phyloP scores from a whole-genome alignment of 148 eudicot genomes.

The Hydrangea macrophylla region DNA sequence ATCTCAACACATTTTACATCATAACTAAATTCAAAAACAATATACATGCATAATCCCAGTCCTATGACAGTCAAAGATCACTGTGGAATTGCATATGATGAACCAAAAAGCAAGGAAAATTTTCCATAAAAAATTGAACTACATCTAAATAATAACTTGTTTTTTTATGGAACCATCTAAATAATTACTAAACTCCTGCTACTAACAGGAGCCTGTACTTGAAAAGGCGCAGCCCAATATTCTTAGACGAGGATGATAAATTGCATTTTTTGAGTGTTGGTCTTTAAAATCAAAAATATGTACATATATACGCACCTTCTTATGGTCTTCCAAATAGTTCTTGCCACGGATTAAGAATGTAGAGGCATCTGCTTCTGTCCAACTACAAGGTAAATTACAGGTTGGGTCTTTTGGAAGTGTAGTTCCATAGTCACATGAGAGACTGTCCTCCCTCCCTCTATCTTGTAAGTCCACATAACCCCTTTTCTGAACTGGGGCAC shows the following conservation, averaged over 20 bases:
- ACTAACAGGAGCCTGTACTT: neutral
- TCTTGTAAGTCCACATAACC: slow-evolving; percentile 58
- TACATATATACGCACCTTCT: slow-evolving; percentile 39
- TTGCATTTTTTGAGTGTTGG: neutral
- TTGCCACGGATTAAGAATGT: slow-evolving; percentile 66
- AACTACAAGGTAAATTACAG: slow-evolving; percentile 47
- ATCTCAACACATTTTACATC: neutral
- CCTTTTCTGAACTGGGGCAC: slow-evolving; percentile 59
- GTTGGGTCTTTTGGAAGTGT: slow-evolving; percentile 62
- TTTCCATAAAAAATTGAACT: too few relatives aligned
- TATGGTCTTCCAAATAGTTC: slow-evolving; percentile 51
- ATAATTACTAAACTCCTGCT: neutral
- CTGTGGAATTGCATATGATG: neutral
- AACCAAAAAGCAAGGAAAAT: neutral
- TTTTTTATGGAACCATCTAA: too few relatives aligned
- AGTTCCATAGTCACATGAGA: slow-evolving; percentile 41
- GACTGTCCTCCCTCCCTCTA: slow-evolving; percentile 39
- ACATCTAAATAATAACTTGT: too few relatives aligned
- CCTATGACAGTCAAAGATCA: neutral
- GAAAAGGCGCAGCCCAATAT: neutral
- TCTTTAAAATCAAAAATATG: neutral
- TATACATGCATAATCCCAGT: neutral
- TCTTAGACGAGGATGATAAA: neutral
- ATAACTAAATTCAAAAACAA: neutral
- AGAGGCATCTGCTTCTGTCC: slow-evolving; percentile 55